A percentile compares a stretch with the other conserved stretches of the same genome.
Conservation (phyloP, 805 yeast genomes). For the Starmerella floricola region DNA sequence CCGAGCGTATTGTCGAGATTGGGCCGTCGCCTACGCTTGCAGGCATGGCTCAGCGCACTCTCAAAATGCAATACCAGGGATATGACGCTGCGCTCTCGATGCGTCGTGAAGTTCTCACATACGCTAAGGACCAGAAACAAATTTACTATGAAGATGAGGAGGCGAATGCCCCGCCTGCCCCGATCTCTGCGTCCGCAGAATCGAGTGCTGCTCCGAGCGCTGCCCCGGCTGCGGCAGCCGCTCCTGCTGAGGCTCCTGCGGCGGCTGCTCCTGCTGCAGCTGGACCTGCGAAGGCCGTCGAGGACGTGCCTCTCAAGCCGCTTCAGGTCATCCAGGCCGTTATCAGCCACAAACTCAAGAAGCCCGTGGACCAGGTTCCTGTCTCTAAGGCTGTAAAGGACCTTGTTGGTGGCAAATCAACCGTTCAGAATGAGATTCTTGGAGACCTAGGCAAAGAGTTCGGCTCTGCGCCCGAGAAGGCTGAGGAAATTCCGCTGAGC, state of each 20-base stretch:
- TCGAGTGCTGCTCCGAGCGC: constrained; percentile 32
- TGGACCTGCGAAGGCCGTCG: constrained; percentile 71
- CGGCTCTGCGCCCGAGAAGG: constrained; percentile 96
- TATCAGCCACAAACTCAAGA: constrained; percentile 93
- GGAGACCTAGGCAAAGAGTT: constrained; percentile 99
- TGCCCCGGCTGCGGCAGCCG: constrained; percentile 44
- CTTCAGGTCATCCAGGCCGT: constrained; percentile 68
- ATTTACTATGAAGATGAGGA: constrained; percentile 67
- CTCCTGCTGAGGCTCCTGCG: constrained; percentile 47
- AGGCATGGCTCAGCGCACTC: constrained; percentile 96
- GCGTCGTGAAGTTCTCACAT: constrained; percentile 88
- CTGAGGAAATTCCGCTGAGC: constrained; percentile 93
- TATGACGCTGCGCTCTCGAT: constrained; percentile 92
- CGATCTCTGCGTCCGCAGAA: constrained; percentile 26
- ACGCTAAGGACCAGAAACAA: constrained; percentile 90
- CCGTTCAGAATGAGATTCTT: constrained; percentile 94
- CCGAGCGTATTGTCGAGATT: constrained; percentile 94
- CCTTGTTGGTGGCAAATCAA: constrained; percentile 95
- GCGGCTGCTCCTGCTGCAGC: constrained; percentile 53
- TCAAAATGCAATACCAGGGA: constrained; percentile 88
- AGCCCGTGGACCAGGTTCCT: constrained; percentile 73
- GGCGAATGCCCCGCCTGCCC: constrained; percentile 25
- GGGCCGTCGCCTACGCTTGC: constrained; percentile 99
- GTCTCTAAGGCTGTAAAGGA: constrained; percentile 90
- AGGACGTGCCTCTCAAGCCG: constrained; percentile 87